Conservation (phyloP, 1,284 basidiomycete species). For the Cutaneotrichosporon sp. region DNA sequence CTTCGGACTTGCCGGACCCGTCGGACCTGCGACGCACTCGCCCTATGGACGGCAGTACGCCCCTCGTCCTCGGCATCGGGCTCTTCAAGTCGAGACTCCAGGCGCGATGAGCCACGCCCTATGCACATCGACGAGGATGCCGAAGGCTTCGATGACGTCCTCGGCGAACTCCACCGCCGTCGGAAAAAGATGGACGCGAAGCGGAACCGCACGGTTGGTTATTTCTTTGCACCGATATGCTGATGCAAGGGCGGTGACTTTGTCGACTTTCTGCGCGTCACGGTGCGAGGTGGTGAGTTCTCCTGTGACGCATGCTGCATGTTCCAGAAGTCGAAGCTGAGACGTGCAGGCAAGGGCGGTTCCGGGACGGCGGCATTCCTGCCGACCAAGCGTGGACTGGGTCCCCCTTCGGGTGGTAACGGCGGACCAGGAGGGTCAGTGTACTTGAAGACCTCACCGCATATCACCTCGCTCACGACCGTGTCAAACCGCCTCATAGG, state of each 20-base stretch:
- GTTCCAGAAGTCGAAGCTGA: no score
- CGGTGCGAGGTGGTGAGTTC: slow-evolving; percentile 63
- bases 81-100: neutral
- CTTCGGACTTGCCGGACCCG: no score
- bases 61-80: neutral
- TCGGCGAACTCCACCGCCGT: slow-evolving; percentile 34
- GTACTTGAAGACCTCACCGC: slow-evolving; percentile 69
- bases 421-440: slow-evolving; percentile 83
- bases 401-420: slow-evolving; percentile 83
- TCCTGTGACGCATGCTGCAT: no score
- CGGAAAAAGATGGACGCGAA: slow-evolving; percentile 43
- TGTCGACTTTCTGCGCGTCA: slow-evolving; percentile 71
- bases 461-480: slow-evolving; percentile 69
- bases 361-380: slow-evolving; percentile 75
- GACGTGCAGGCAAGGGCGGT: slow-evolving; percentile 69
- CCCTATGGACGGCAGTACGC: neutral
- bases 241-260: slow-evolving; percentile 64
- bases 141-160: slow-evolving; percentile 30
- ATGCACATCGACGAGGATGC: slow-evolving; percentile 14
- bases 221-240: neutral
- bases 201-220: slow-evolving; percentile 37
- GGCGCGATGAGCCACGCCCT: slow-evolving; percentile 4
- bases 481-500: slow-evolving; percentile 66
- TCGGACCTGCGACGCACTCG: no score
- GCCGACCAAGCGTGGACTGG: slow-evolving; percentile 66